These are phyloP conservation scores for Stemphylium vesicarium DNA, from an alignment of 2,329 filamentous ascomycete genomes.

Conservation along the genomic window DNA sequence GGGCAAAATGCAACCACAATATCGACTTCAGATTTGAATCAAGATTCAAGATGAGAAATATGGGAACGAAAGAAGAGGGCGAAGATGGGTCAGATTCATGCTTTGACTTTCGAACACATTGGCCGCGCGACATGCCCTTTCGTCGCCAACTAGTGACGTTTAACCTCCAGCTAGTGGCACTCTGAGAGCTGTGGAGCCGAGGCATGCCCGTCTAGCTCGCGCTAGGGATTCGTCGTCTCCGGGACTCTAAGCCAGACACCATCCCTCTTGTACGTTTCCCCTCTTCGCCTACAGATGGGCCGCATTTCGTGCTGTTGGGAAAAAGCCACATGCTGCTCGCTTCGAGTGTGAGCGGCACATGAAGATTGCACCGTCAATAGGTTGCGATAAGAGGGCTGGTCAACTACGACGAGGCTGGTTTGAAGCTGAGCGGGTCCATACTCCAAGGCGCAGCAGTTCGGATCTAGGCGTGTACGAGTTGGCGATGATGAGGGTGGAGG, in stretches of 20 bases:
- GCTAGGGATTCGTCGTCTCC: background rate
- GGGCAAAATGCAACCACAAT: background rate
- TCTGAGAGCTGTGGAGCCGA: conserved; percentile 16
- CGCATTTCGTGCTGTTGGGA: background rate
- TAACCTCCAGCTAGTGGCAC: conserved; percentile 4
- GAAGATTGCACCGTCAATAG: too few relatives aligned
- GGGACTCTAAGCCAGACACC: background rate
- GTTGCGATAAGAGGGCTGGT: too few relatives aligned
- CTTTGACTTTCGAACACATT: background rate
- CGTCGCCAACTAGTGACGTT: conserved; percentile 7
- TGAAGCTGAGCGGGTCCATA: too few relatives aligned
- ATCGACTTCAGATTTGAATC: background rate
- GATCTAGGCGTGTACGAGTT: too few relatives aligned
- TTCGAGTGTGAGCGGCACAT: background rate
- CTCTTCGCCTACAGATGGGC: conserved; percentile 6
- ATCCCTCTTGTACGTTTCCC: conserved; percentile 1
- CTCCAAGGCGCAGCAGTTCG: too few relatives aligned
- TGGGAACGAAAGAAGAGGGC: background rate
- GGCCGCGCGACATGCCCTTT: conserved; percentile 1
- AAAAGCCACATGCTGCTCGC: background rate
- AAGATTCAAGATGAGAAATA: background rate
- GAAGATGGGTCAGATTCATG: background rate
- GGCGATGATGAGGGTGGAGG: too few relatives aligned
- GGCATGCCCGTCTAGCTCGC: conserved; percentile 6
- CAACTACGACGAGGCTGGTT: too few relatives aligned